Evolutionary conservation across 371 early-diverging fungal species (phyloP).

Genomic region (Enteropsectra breve): DNA sequence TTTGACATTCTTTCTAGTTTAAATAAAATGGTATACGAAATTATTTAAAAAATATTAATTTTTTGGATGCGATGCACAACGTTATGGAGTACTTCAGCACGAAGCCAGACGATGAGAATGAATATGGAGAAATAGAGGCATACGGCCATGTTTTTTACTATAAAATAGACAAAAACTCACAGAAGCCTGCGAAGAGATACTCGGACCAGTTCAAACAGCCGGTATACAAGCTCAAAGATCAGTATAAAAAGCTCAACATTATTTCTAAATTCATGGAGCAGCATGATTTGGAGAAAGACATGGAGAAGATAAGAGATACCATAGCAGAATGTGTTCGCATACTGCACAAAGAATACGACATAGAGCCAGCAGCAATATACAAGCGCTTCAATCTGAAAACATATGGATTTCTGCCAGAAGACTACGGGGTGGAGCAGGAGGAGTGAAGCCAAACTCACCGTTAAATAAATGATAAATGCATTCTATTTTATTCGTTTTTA

Average conservation of each 20-base stretch:
- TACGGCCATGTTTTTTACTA: too few species aligned
- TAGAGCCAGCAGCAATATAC: slow-evolving; percentile 33
- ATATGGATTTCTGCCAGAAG: slow-evolving; percentile 41
- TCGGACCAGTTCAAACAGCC: slow-evolving; percentile 51
- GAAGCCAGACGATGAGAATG: too few species aligned
- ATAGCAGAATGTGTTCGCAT: slow-evolving; percentile 40
- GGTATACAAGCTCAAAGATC: slow-evolving; percentile 41
- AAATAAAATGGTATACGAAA: too few species aligned
- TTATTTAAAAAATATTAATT: too few species aligned
- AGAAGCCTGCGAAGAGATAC: slow-evolving; percentile 48
- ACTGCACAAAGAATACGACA: slow-evolving; percentile 28
- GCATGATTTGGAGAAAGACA: slow-evolving; percentile 24
- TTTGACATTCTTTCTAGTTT: too few species aligned
- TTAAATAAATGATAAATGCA: too few species aligned
- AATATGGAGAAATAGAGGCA: too few species aligned
- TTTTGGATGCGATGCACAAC: too few species aligned
- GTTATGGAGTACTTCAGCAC: too few species aligned
- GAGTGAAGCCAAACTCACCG: too few species aligned
- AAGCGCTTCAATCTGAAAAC: slow-evolving; percentile 34
- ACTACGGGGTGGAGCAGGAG: slow-evolving; percentile 29
- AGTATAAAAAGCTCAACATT: slow-evolving; percentile 46
- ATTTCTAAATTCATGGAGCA: slow-evolving; percentile 38
- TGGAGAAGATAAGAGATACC: slow-evolving; percentile 20
- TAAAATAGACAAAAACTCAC: too few species aligned
- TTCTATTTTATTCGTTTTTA: too few species aligned